A percentile compares a stretch with the other conserved stretches of the same genome.
Evolutionary conservation across 1,139 yeast genomes (phyloP).

Genomic region (Ashbya aceris): DNA sequence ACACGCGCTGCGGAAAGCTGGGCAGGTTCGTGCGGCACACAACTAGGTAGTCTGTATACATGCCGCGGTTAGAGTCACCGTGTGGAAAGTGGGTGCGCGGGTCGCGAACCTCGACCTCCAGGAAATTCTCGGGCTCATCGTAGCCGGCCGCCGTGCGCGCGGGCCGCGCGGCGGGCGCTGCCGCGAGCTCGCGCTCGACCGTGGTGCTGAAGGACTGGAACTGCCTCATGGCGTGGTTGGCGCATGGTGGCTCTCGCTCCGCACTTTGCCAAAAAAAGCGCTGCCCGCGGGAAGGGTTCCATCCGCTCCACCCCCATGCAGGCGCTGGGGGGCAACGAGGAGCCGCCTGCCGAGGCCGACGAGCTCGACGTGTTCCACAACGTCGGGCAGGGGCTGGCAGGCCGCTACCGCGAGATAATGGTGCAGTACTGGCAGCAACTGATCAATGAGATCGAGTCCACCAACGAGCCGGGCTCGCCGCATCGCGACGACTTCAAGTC

Average conservation of each 20-base stretch:
- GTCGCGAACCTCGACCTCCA: constrained; percentile 69
- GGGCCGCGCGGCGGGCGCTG: constrained; percentile 6
- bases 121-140: constrained; percentile 89
- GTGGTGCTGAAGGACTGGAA: constrained; percentile 27
- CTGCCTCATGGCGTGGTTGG: constrained; percentile 10
- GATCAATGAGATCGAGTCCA: constrained; percentile 69
- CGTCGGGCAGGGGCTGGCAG: constrained; percentile 87
- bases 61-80: constrained; percentile 48
- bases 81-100: constrained; percentile 44
- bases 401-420: constrained; percentile 78
- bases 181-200: constrained; percentile 16
- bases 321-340: background rate
- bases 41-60: constrained; percentile 87
- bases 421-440: constrained; percentile 96
- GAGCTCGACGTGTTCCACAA: constrained; percentile 71
- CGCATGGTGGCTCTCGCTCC: background rate
- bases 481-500: constrained; percentile 62
- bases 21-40: constrained; percentile 84
- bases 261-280: background rate
- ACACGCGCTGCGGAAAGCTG: constrained; percentile 57
- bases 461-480: constrained; percentile 27
- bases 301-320: background rate
- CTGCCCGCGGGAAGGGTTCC: background rate
- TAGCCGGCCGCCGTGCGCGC: constrained; percentile 30
- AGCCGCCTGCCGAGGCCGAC: constrained; percentile 17